Base-by-base conservation (phyloP, 164 flowering plant species). In the Vitis rotundifolia region DNA sequence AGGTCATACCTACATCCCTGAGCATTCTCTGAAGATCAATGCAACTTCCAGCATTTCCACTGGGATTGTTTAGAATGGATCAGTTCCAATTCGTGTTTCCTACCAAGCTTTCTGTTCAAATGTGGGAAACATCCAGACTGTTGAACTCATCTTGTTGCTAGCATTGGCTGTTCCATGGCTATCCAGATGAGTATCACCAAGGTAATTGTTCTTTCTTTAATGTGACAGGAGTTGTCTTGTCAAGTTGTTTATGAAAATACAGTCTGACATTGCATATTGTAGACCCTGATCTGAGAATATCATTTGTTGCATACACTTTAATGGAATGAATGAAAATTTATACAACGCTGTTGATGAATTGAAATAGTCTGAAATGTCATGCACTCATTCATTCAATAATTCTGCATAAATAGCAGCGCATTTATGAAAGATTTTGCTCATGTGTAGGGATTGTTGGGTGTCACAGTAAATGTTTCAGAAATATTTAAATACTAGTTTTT, bases 31-130 rank as follows among this genome's bases (percentile, higher is more conserved):
- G 83, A 91, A 84, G 92, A 91, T 95, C 55, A 85, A 90, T 83
- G 91, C 99, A 44, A 89, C 91, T 68, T 88, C 97, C 53, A 92
- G 96, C 80, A 75, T 90, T 71, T 85, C 91, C 49, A 84, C 90
- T 2, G 95, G 90, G 68, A 83, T 89, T 16, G 14, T 75, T 14
- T 94, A 85, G 75, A 66, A 54, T 13, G 18, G 59, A 68, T 29
- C 11, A 12, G 10, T 49, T 16, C 13, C 31, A 5, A 22, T 8
- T 12, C 13, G 13, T 15, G 26, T 37, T 48, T 68, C 31, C 13
- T 53, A 57, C 16, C 44, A 14, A 9, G 8, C 12, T 15, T 0
- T 66, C 9, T 64, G 31, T 55, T 58, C 22, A 49, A 49, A 29
- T 9, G 26, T 26, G 66, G 26, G 47, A 47, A 47, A 37, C 44